Base-by-base conservation (phyloP, 495 filamentous ascomycete genomes). In the Podospora pseudoanserina region DNA sequence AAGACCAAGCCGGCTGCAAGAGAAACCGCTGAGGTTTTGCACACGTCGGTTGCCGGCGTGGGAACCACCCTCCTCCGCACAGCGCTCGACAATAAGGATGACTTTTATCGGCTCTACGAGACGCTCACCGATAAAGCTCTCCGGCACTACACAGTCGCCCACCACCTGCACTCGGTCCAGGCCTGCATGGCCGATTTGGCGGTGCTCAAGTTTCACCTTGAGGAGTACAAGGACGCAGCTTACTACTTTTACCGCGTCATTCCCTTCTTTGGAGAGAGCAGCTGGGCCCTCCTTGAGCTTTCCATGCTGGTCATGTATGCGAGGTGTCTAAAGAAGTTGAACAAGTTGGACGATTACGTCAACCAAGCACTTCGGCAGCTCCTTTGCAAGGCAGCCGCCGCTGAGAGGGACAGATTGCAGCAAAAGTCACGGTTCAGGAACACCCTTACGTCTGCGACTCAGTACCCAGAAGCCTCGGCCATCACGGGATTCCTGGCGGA, bases 301-400 rank as follows among this genome's bases (percentile, higher is more conserved):
- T 88, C 87, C 2, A 91, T 97, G 86, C 82, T 99, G 30, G 85
- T 91, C 62, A 89, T 97, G 84, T 92, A 96, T 75, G 88, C 92
- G 3, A 86, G 86, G 49, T 97, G 92, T 78, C 83, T 98, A 61
- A 91, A 92, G 73, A 83, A 91, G 72, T 84, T 97, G 20, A 78
- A 89, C 56, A 85, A 86, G 19, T 86, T 86, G 67, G 91, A 94
- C 57, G 94, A 97, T 64, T 96, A 94, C 71, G 86, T 92, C 61
- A 87, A 86, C 55, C 86, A 86, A 18, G 86, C 91, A 26, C 80
- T 92, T 39, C 81, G 96, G 16, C 89, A 90, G 70, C 82, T 97
- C 15, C 74, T 98, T 34, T 86, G 88, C 5, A 95, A 94, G 77
- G 88, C 86, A 56, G 87, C 90, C n/a, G 75, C 80, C 11, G 81